Conservation (phyloP, 2,329 filamentous ascomycete genomes). For the Epichloe sylvatica region DNA sequence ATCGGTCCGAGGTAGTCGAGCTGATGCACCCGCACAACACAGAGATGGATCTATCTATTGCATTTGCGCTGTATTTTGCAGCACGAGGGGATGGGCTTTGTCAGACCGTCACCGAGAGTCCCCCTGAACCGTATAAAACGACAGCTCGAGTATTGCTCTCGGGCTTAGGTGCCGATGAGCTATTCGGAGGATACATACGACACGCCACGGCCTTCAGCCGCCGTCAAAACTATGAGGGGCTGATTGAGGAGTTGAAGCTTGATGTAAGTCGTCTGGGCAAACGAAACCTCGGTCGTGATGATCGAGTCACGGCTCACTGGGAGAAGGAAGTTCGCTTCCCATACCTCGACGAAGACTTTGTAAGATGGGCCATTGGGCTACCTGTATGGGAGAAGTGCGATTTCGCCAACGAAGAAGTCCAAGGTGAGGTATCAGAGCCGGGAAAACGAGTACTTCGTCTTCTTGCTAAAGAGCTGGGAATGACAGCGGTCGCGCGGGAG, state of each 20-base stretch:
- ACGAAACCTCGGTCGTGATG: slow-evolving; percentile 88
- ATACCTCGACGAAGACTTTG: slow-evolving; percentile 73
- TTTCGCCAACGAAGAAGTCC: slow-evolving; percentile 43
- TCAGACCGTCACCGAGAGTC: slow-evolving; percentile 15
- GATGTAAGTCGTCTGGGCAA: slow-evolving; percentile 79
- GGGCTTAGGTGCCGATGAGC: slow-evolving; percentile 85
- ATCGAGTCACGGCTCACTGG: slow-evolving; percentile 82
- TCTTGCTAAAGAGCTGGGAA: slow-evolving; percentile 58
- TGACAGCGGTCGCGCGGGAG: slow-evolving; percentile 60
- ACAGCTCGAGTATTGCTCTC: slow-evolving; percentile 75
- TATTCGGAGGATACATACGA: slow-evolving; percentile 85
- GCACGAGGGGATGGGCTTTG: slow-evolving; percentile 53
- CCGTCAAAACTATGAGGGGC: slow-evolving; percentile 47
- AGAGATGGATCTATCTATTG: slow-evolving; percentile 97
- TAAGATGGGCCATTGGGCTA: slow-evolving; percentile 61
- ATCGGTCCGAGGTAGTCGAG: slow-evolving; percentile 54
- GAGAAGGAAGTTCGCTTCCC: slow-evolving; percentile 80
- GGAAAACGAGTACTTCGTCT: slow-evolving; percentile 72
- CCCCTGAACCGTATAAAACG: slow-evolving; percentile 41
- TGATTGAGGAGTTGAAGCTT: slow-evolving; percentile 70
- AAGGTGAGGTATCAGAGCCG: slow-evolving; percentile 35
- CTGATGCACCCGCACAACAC: slow-evolving; percentile 91
- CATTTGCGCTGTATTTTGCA: slow-evolving; percentile 87
- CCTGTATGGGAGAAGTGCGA: slow-evolving; percentile 82
- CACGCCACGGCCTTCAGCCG: slow-evolving; percentile 65